Conservation (phyloP, 305 asterid genomes). For the Solanum aculeatissimum region DNA sequence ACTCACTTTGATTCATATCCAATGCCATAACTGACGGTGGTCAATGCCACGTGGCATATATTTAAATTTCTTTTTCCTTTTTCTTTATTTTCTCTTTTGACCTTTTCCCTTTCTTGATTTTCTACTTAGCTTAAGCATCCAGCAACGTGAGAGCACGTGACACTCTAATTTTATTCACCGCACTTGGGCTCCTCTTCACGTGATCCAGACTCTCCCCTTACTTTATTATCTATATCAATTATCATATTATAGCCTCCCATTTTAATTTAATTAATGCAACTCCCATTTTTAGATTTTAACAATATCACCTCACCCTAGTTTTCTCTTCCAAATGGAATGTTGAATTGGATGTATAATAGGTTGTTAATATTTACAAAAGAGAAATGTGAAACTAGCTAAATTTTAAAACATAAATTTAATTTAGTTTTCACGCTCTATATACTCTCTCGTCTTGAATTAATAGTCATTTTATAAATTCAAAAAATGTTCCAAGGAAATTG, state of each 20-base stretch:
- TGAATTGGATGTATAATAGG: too few species aligned
- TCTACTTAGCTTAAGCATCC: not conserved
- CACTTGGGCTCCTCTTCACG: not conserved
- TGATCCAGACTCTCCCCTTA: not conserved
- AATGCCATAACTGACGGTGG: slow-evolving; percentile 24
- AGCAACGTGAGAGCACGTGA: slow-evolving; percentile 12
- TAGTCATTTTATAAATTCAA: too few species aligned
- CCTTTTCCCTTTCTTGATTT: not conserved
- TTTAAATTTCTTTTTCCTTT: not conserved
- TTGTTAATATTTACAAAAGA: too few species aligned
- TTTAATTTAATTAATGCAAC: not conserved
- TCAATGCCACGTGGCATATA: slow-evolving; percentile 34
- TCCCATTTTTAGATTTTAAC: too few species aligned
- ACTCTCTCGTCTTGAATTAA: too few species aligned
- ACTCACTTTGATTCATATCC: slow-evolving; percentile 10
- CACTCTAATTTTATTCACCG: not conserved
- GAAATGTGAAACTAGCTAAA: too few species aligned
- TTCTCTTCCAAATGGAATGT: too few species aligned
- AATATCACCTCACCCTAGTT: too few species aligned
- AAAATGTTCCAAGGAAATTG: too few species aligned
- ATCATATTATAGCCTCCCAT: not conserved
- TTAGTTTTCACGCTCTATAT: too few species aligned
- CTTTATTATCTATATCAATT: not conserved
- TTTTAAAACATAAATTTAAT: too few species aligned
- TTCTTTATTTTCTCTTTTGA: not conserved